Evolutionary conservation across 2,329 filamentous ascomycete genomes (phyloP).

Genomic region (Alternaria hordeiaustralica): DNA sequence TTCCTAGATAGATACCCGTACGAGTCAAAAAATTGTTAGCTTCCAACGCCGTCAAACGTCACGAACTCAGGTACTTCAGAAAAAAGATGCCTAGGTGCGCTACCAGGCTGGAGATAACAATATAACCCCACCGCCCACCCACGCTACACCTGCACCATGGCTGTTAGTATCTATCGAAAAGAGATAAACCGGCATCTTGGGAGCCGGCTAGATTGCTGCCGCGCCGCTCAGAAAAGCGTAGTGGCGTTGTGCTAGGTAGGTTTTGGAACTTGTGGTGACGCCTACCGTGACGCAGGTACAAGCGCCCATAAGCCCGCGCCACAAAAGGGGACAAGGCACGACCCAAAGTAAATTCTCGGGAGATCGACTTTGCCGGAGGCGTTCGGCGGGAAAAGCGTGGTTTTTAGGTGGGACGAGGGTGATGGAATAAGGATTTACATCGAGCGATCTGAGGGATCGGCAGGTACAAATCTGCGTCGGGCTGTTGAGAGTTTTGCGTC

Average conservation of each 20-base stretch:
- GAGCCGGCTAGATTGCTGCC: background rate
- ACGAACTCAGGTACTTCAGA: background rate
- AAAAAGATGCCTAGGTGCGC: background rate
- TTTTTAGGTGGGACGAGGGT: background rate
- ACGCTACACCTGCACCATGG: slow-evolving; percentile 5
- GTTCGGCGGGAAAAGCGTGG: background rate
- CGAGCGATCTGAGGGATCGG: background rate
- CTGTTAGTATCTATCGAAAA: slow-evolving; percentile 8
- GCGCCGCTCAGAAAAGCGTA: background rate
- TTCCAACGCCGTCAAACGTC: background rate
- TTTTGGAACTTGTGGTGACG: background rate
- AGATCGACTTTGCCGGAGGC: background rate
- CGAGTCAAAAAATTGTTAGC: background rate
- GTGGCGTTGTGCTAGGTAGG: background rate
- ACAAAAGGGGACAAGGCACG: background rate
- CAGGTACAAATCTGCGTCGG: background rate
- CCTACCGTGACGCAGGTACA: slow-evolving; percentile 5
- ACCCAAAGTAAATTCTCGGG: background rate
- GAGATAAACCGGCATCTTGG: background rate
- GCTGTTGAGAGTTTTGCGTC: background rate
- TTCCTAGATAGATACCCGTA: background rate
- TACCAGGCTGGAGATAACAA: background rate
- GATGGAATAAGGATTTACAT: background rate
- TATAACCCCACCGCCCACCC: background rate
- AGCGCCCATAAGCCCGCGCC: background rate